Conservation (phyloP, 805 yeast genomes). For the Ogataea methanolica region DNA sequence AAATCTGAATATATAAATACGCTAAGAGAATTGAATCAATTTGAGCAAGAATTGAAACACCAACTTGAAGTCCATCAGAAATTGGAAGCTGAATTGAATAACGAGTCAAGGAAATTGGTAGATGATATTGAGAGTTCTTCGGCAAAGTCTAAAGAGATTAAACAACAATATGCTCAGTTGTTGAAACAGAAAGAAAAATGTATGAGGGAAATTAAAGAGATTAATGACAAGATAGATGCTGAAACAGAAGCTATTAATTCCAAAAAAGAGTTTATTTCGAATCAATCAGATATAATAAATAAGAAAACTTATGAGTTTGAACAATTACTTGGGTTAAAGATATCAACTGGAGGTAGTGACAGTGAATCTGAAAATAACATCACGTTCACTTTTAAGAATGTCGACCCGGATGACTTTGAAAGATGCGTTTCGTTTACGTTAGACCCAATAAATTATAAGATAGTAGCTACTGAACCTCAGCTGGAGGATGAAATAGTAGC, state of each 20-base stretch:
- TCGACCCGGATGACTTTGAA: constrained; percentile 41
- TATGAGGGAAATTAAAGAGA: constrained; percentile 25
- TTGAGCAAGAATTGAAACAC: constrained; percentile 18
- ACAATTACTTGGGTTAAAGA: constrained; percentile 40
- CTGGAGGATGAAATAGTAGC: constrained; percentile 20
- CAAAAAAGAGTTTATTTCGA: constrained; percentile 28
- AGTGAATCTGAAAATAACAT: constrained; percentile 17
- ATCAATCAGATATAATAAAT: constrained; percentile 35
- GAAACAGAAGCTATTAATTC: constrained; percentile 22
- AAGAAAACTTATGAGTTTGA: constrained; percentile 42
- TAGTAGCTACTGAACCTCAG: constrained; percentile 33
- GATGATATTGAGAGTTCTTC: constrained; percentile 30
- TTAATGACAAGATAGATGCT: constrained; percentile 22
- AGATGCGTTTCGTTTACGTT: constrained; percentile 41
- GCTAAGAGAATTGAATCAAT: constrained; percentile 15
- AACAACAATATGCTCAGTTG: constrained; percentile 32
- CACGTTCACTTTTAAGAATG: constrained; percentile 39
- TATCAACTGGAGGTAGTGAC: constrained; percentile 36
- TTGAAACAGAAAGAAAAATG: constrained; percentile 23
- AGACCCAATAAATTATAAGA: constrained; percentile 32
- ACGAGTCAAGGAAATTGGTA: constrained; percentile 16
- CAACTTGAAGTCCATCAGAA: constrained; percentile 13
- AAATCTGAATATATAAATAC: constrained; percentile 20
- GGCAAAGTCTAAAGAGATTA: constrained; percentile 35
- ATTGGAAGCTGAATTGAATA: constrained; percentile 18